Percentiles rank a stretch among this genome's conserved stretches.
Conservation (phyloP, 2,329 filamentous ascomycete species). For the Beauveria rudraprayagi region DNA sequence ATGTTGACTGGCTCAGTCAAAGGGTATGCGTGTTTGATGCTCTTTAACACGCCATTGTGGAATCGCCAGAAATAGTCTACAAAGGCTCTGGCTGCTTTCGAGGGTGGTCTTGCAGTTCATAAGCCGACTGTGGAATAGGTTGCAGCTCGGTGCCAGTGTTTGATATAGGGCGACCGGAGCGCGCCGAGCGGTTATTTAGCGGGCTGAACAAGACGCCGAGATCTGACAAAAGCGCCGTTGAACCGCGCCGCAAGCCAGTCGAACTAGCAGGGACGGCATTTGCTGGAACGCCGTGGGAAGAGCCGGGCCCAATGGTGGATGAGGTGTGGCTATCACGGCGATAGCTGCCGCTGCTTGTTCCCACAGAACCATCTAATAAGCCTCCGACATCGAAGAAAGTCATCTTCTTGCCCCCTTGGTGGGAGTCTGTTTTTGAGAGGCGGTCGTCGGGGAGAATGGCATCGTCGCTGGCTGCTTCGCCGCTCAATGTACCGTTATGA, state of each 20-base stretch:
- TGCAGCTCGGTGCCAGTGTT: slow-evolving; percentile 36
- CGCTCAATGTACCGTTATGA: slow-evolving; percentile 30
- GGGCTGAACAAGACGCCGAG: slow-evolving; percentile 46
- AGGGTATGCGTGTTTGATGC: not conserved
- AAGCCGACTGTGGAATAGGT: slow-evolving; percentile 35
- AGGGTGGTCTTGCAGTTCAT: slow-evolving; percentile 25
- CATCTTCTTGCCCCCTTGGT: slow-evolving; percentile 34
- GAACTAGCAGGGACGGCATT: slow-evolving; percentile 37
- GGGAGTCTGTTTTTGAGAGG: slow-evolving; percentile 20
- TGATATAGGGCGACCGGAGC: slow-evolving; percentile 22
- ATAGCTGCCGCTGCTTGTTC: slow-evolving; percentile 24
- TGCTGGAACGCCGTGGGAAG: slow-evolving; percentile 29
- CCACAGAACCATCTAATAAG: slow-evolving; percentile 47
- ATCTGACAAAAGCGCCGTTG: slow-evolving; percentile 50
- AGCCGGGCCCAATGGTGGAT: slow-evolving; percentile 30
- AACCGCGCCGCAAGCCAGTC: slow-evolving; percentile 43
- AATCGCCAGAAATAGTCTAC: slow-evolving; percentile 32
- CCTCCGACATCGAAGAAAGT: slow-evolving; percentile 85
- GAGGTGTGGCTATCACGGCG: slow-evolving; percentile 36
- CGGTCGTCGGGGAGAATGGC: slow-evolving; percentile 31
- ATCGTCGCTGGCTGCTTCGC: slow-evolving; percentile 36
- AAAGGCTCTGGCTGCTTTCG: slow-evolving; percentile 24
- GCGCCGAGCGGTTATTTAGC: slow-evolving; percentile 20
- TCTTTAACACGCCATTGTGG: not conserved
- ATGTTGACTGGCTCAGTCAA: not conserved